Evolutionary conservation across 768 basidiomycete species (phyloP).

Genomic region (Mycena albidolilacea): DNA sequence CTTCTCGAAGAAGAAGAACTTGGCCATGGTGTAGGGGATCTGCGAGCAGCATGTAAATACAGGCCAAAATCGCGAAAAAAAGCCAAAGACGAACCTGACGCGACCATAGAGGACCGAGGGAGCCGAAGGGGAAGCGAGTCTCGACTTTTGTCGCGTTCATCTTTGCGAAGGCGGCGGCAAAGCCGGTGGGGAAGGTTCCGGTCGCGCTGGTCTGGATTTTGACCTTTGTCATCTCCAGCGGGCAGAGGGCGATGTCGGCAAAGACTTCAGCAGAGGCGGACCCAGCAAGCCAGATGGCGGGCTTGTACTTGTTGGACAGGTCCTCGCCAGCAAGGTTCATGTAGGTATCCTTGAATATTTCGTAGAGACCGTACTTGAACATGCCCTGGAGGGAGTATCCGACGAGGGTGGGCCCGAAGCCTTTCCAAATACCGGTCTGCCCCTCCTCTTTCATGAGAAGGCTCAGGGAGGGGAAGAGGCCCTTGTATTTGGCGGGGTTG

Average conservation of each 20-base stretch:
- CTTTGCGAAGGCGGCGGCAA: slow-evolving; percentile 78
- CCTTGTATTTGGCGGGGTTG: slow-evolving; percentile 81
- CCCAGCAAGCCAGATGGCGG: slow-evolving; percentile 92
- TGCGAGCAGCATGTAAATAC: slow-evolving; percentile 46
- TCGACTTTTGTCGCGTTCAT: slow-evolving; percentile 78
- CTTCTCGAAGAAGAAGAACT: slow-evolving; percentile 97
- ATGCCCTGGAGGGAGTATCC: slow-evolving; percentile 97
- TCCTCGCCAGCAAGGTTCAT: slow-evolving; percentile 93
- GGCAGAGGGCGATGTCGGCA: slow-evolving; percentile 96
- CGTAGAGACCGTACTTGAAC: slow-evolving; percentile 99
- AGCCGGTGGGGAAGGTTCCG: slow-evolving; percentile 85
- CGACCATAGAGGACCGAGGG: slow-evolving; percentile 89
- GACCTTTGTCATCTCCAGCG: slow-evolving; percentile 94
- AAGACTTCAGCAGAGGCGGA: slow-evolving; percentile 97
- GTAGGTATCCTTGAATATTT: slow-evolving; percentile 95
- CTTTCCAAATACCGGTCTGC: slow-evolving; percentile 91
- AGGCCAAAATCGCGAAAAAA: neutral
- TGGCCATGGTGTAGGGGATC: slow-evolving; percentile 99
- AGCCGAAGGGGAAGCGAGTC: slow-evolving; percentile 90
- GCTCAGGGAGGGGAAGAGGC: slow-evolving; percentile 72
- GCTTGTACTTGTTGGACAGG: slow-evolving; percentile 83
- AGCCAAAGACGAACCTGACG: slow-evolving; percentile 71
- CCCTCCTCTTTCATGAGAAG: slow-evolving; percentile 87
- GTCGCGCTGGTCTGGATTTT: slow-evolving; percentile 86
- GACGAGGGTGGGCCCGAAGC: slow-evolving; percentile 92